These are phyloP conservation scores for Ceratocystis huliohia DNA, from an alignment of 2,329 filamentous ascomycete genomes.

Conservation along the genomic window DNA sequence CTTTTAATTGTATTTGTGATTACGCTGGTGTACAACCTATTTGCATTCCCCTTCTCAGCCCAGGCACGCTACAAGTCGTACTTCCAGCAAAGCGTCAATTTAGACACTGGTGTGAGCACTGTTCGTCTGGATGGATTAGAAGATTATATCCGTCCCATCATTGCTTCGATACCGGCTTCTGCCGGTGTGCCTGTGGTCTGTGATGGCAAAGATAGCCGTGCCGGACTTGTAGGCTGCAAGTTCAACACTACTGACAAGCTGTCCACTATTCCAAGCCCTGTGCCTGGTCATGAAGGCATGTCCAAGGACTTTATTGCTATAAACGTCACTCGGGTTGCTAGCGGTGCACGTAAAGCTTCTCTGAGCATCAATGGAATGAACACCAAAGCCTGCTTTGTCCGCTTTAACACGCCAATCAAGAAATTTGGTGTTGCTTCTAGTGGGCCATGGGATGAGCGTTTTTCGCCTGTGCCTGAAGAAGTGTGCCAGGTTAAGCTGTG, in stretches of 20 bases:
- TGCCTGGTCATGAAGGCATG: constrained; percentile 34
- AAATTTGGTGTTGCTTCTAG: constrained; percentile 52
- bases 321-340: constrained; percentile 37
- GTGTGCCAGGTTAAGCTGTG: constrained; percentile 62
- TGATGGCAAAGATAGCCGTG: constrained; percentile 30
- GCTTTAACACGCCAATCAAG: constrained; percentile 55
- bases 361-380: constrained; percentile 59
- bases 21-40: constrained; percentile 74
- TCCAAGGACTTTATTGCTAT: constrained; percentile 38
- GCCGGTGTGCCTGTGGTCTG: constrained; percentile 49
- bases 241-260: constrained; percentile 44
- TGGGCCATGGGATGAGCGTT: constrained; percentile 47
- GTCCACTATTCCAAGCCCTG: constrained; percentile 27
- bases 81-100: constrained; percentile 70
- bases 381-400: constrained; percentile 64
- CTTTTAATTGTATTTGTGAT: constrained; percentile 59
- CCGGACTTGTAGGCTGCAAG: constrained; percentile 51
- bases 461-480: constrained; percentile 50
- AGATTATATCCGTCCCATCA: constrained; percentile 53
- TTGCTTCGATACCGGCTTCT: constrained; percentile 58
- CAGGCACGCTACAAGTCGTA: constrained; percentile 72
- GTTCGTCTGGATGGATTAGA: constrained; percentile 58
- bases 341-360: constrained; percentile 36
- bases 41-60: constrained; percentile 76
- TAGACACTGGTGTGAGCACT: constrained; percentile 57